These are phyloP conservation scores for Leishmania lainsoni DNA, from an alignment of 208 protist species.

Conservation along the genomic window DNA sequence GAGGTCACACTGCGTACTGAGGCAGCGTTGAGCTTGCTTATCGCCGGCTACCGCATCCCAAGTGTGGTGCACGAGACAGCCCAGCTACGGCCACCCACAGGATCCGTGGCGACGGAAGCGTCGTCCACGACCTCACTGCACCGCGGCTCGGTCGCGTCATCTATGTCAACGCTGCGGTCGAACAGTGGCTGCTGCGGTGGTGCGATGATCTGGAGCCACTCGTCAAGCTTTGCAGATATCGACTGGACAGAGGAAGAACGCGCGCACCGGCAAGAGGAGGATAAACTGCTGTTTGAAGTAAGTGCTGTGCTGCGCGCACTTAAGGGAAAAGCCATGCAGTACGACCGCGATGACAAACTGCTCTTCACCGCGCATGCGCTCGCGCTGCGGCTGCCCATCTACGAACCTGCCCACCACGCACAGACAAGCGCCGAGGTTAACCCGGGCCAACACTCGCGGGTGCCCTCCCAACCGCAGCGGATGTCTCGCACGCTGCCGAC, in stretches of 20 bases:
- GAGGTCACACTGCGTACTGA: constrained; percentile 27
- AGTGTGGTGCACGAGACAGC: background rate
- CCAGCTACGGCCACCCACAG: background rate
- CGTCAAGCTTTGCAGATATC: background rate
- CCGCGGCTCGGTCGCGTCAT: constrained; percentile 7
- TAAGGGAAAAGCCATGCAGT: constrained; percentile 61
- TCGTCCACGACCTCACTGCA: constrained; percentile 3
- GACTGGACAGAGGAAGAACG: constrained; percentile 12
- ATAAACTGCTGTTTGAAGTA: constrained; percentile 32
- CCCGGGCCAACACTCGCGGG: background rate
- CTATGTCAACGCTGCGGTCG: background rate
- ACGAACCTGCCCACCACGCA: constrained; percentile 1
- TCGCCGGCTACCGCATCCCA: constrained; percentile 33
- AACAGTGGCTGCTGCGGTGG: background rate
- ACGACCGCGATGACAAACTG: constrained; percentile 44
- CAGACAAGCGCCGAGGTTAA: background rate
- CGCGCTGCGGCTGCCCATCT: constrained; percentile 32
- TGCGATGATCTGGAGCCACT: background rate
- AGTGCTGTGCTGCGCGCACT: constrained; percentile 49
- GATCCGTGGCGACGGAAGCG: background rate
- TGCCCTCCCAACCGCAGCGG: background rate
- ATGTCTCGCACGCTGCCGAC: constrained; percentile 3
- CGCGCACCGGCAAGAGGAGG: constrained; percentile 7
- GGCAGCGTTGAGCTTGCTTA: constrained; percentile 30
- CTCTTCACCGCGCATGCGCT: constrained; percentile 44